Evolutionary conservation across 495 filamentous ascomycete genomes (phyloP).

Genomic region (Neurospora sp.): DNA sequence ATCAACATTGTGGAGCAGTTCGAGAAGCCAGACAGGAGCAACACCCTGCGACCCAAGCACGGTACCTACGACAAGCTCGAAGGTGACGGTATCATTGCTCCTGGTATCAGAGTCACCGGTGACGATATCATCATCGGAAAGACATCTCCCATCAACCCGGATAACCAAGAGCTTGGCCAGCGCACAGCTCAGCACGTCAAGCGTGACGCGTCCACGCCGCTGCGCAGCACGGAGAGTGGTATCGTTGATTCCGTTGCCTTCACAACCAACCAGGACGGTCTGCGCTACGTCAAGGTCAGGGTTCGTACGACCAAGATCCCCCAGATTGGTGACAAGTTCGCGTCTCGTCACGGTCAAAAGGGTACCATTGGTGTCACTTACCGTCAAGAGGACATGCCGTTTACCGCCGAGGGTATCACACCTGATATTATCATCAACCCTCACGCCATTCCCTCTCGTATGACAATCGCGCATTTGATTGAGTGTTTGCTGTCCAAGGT

Average conservation of each 20-base stretch:
- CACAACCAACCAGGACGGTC: constrained; percentile 81
- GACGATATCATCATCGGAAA: constrained; percentile 99
- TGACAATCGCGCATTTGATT: constrained; percentile 99
- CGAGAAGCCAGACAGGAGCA: constrained; percentile 81
- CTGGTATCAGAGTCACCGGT: constrained; percentile 86
- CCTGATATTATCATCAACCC: constrained; percentile 99
- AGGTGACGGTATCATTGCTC: constrained; percentile 85
- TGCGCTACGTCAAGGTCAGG: constrained; percentile 91
- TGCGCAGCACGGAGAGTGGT: constrained; percentile 90
- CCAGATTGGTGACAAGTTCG: constrained; percentile 99
- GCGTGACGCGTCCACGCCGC: constrained; percentile 86
- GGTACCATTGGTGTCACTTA: constrained; percentile 98
- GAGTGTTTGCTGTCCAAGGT: constrained; percentile 97
- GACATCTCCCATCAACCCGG: constrained; percentile 84
- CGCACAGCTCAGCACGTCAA: constrained; percentile 82
- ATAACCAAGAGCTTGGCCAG: constrained; percentile 89
- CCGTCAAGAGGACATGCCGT: constrained; percentile 97
- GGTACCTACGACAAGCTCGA: constrained; percentile 98
- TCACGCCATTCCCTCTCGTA: constrained; percentile 98
- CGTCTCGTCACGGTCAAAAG: constrained; percentile 97
- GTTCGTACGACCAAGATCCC: constrained; percentile 96
- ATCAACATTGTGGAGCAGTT: constrained; percentile 83
- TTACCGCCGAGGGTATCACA: constrained; percentile 79
- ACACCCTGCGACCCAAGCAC: constrained; percentile 83
- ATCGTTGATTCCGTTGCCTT: constrained; percentile 90